Percentiles rank a stretch among this genome's conserved stretches.
phyloP scores from a whole-genome alignment of 345 rosid genomes.

The Passiflora organensis region DNA sequence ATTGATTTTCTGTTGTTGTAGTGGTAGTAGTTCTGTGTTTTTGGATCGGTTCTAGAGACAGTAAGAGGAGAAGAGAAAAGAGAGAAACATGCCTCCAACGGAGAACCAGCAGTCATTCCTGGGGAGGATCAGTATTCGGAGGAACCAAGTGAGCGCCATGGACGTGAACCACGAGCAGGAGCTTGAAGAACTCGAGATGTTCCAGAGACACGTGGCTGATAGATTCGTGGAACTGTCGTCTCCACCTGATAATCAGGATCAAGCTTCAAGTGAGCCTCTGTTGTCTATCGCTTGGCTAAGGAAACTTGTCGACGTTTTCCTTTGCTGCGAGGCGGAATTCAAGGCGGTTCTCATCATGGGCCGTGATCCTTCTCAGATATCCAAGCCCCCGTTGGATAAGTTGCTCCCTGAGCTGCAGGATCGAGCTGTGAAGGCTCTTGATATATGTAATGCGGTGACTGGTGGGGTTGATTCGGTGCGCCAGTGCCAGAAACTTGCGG shows the following conservation, averaged over 20 bases:
- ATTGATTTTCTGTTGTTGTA: too few species aligned
- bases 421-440: conserved; percentile 70
- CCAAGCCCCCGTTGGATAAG: conserved; percentile 79
- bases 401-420: conserved; percentile 74
- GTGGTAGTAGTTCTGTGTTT: not conserved
- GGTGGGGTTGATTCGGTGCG: conserved; percentile 68
- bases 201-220: conserved; percentile 75
- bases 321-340: conserved; percentile 97
- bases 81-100: conserved; percentile 46
- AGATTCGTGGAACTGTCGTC: conserved; percentile 62
- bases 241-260: conserved; percentile 29
- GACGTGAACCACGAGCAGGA: conserved; percentile 76
- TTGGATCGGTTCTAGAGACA: not conserved
- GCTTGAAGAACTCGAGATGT: conserved; percentile 69
- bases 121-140: conserved; percentile 80
- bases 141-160: conserved; percentile 79
- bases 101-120: conserved; percentile 72
- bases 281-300: conserved; percentile 81
- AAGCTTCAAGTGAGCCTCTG: conserved; percentile 24
- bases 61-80: not conserved
- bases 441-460: conserved; percentile 72
- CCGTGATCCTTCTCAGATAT: conserved; percentile 60
- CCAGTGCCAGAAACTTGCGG: conserved; percentile 64
- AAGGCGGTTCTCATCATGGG: conserved; percentile 72
- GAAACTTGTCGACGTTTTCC: conserved; percentile 74